Conservation (phyloP, 768 basidiomycete genomes). For the Clitopilus hobsonii region DNA sequence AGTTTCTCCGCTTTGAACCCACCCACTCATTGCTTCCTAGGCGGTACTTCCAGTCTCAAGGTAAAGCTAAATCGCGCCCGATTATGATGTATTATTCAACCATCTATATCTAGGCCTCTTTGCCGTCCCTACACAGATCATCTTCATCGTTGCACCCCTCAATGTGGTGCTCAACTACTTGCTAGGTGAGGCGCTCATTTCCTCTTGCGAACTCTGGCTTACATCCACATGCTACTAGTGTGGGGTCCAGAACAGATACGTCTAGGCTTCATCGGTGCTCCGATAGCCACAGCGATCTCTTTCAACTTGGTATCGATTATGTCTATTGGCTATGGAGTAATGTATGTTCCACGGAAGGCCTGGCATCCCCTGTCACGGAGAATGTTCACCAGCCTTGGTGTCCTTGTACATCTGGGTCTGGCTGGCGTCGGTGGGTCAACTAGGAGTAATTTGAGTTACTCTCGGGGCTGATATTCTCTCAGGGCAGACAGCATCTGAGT, state of each 20-base stretch:
- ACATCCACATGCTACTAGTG: slow-evolving; percentile 31
- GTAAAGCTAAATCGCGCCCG: slow-evolving; percentile 21
- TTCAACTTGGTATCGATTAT: slow-evolving; percentile 77
- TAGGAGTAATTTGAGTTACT: background rate
- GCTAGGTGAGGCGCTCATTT: slow-evolving; percentile 50
- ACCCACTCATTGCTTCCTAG: slow-evolving; percentile 21
- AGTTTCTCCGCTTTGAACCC: slow-evolving; percentile 1
- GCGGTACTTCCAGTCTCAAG: slow-evolving; percentile 83
- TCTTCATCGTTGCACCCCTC: slow-evolving; percentile 77
- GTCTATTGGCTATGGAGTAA: slow-evolving; percentile 60
- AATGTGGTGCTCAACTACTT: slow-evolving; percentile 82
- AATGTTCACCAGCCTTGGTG: slow-evolving; percentile 62
- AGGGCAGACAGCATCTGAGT: slow-evolving; percentile 84
- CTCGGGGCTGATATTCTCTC: background rate
- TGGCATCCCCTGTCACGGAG: slow-evolving; percentile 74
- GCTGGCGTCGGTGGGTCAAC: slow-evolving; percentile 65
- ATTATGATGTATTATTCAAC: background rate
- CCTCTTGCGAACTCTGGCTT: background rate
- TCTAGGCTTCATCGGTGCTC: slow-evolving; percentile 90
- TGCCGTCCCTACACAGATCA: slow-evolving; percentile 78
- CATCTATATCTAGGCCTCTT: slow-evolving; percentile 54
- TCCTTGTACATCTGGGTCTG: slow-evolving; percentile 71
- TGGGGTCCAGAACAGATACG: slow-evolving; percentile 80
- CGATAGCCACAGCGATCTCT: slow-evolving; percentile 82
- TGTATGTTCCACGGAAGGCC: slow-evolving; percentile 62